phyloP scores from a whole-genome alignment of 2,329 filamentous ascomycete genomes.

The Gremmenia infestans region DNA sequence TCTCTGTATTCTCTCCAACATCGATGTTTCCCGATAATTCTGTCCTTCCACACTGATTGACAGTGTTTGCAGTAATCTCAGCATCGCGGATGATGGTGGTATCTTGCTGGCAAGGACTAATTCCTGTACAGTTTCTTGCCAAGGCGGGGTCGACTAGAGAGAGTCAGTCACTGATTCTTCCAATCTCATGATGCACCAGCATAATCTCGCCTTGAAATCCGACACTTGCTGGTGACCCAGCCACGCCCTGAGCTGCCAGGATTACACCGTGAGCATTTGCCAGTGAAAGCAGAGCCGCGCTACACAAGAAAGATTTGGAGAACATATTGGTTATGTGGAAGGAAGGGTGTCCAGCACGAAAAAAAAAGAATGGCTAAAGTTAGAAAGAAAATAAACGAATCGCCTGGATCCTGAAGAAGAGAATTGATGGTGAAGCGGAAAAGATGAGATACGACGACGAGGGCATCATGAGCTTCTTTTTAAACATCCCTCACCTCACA shows the following conservation, averaged over 20 bases:
- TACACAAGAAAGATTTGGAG: constrained; percentile 27
- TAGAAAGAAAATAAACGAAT: constrained; percentile 21
- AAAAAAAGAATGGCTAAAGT: constrained; percentile 26
- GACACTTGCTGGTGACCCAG: constrained; percentile 42
- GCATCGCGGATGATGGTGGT: constrained; percentile 58
- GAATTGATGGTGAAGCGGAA: constrained; percentile 21
- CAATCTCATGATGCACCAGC: not conserved
- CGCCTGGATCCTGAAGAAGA: constrained; percentile 23
- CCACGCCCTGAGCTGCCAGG: constrained; percentile 41
- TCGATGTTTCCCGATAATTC: constrained; percentile 58
- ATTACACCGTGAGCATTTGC: constrained; percentile 43
- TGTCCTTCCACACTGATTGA: constrained; percentile 59
- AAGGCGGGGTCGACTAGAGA: constrained; percentile 45
- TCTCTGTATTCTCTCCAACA: constrained; percentile 51
- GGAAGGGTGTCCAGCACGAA: constrained; percentile 31
- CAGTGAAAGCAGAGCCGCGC: constrained; percentile 33
- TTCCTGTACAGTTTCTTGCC: constrained; percentile 57
- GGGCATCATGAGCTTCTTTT: constrained; percentile 2
- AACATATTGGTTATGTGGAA: constrained; percentile 33
- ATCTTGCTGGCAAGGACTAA: constrained; percentile 63
- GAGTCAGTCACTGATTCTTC: not conserved
- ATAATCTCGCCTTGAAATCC: constrained; percentile 36
- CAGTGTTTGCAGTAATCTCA: constrained; percentile 46
- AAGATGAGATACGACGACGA: constrained; percentile 8
- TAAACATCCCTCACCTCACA: not conserved